These are phyloP conservation scores for Chaetomium fimeti DNA, from an alignment of 495 filamentous ascomycete genomes.

Conservation along the genomic window DNA sequence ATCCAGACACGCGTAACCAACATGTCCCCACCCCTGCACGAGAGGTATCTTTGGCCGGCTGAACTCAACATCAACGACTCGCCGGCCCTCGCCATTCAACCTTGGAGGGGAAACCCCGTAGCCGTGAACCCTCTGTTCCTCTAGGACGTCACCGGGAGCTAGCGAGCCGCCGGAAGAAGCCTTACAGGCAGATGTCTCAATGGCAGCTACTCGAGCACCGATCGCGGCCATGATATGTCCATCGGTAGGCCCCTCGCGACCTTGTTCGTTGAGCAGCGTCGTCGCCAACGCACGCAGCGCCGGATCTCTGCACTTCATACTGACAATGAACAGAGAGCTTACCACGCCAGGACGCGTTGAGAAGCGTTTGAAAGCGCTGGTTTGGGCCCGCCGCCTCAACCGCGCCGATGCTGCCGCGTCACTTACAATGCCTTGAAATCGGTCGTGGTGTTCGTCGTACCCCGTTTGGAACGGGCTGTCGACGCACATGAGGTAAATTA, in stretches of 20 bases:
- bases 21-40: background rate
- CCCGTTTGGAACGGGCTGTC: background rate
- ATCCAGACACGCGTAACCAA: background rate
- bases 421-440: background rate
- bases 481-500: background rate
- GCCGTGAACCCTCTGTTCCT: background rate
- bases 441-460: background rate
- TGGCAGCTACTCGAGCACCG: conserved; percentile 1
- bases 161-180: background rate
- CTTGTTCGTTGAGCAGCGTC: conserved; percentile 1
- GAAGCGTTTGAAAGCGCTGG: background rate
- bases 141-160: background rate
- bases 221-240: conserved; percentile 8
- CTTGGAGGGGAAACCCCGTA: background rate
- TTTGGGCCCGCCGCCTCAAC: background rate
- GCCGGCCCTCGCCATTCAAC: background rate
- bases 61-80: conserved; percentile 4
- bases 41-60: conserved; percentile 3
- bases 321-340: background rate
- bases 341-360: background rate
- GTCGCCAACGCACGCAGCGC: background rate
- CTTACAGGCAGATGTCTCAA: background rate
- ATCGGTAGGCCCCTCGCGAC: conserved; percentile 11
- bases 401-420: background rate
- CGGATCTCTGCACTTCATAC: background rate